Base-by-base conservation (phyloP, 129 eudicot genomes). In the Chrysanthemum lavandulifolium region DNA sequence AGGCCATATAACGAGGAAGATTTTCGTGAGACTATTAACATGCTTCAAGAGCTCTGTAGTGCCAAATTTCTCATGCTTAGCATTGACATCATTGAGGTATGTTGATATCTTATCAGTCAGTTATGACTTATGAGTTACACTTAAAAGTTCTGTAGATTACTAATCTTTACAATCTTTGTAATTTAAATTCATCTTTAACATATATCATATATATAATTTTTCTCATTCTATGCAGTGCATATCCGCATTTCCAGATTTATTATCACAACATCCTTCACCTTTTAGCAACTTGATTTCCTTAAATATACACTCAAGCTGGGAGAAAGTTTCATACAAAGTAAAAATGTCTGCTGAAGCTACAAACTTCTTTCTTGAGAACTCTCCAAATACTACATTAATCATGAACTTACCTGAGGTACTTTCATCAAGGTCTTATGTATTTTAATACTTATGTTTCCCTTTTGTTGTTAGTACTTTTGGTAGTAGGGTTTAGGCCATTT, bases 21-120 rank as follows among this genome's bases (percentile, higher is more conserved):
- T 25, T 49, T 69, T 8, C 61, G 51, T 3, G 7, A 6, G 29
- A 73, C 50, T 48, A 49, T 73, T 29, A 11, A 50, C 69, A 10
- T 61, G 69, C 77, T 73, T 61, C 77, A 50, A 2, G 61, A 61
- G 69, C 19, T 73, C 29, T 52, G 3, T 5, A 73, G 69, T 73
- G 69, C 69, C 61, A 61, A 15, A 73, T 61, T 25, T 61, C 69
- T 73, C 6, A 49, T 62, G 7, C 69, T 73, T 49, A 49, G 50
- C 59, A 0, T 15, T 2, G 77, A 73, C 69, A 33, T 73, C 31
- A 16, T 73, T 49, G 69, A 73, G 61, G 69, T 73, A 73, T 10
- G 69, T 10, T 61, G 21, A 73, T 73, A 48, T 21, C 11, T 23
- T 23, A 23, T 23, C 25, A 59, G 1, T 47, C 36, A 53, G 6